These are phyloP conservation scores for Xylaria sp. DNA, from an alignment of 2,329 filamentous ascomycete species.

Conservation along the genomic window DNA sequence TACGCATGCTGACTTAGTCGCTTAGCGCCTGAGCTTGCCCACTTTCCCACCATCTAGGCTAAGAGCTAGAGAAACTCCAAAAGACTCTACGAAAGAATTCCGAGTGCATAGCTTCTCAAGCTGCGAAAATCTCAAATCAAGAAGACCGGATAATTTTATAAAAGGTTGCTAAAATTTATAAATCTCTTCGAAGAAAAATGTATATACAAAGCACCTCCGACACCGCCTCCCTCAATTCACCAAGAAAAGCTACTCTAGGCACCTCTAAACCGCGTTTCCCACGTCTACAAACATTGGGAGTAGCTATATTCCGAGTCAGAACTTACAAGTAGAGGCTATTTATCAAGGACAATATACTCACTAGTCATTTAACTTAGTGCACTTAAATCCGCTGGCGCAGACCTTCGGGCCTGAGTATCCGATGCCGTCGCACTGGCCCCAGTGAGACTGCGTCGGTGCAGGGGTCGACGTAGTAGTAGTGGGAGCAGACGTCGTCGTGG, in stretches of 20 bases:
- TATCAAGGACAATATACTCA: constrained; percentile 12
- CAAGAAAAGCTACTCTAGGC: background rate
- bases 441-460: constrained; percentile 22
- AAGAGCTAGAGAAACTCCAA: too few species aligned
- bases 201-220: constrained; percentile 22
- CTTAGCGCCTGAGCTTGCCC: too few species aligned
- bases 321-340: background rate
- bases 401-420: constrained; percentile 25
- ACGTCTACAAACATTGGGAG: constrained; percentile 28
- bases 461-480: constrained; percentile 15
- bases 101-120: too few species aligned
- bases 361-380: constrained; percentile 33
- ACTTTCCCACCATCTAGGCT: too few species aligned
- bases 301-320: constrained; percentile 23
- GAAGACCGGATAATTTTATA: background rate
- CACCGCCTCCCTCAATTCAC: background rate
- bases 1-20: too few species aligned
- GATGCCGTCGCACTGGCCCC: constrained; percentile 31
- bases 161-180: background rate
- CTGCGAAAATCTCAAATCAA: too few species aligned
- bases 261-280: background rate
- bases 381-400: constrained; percentile 29
- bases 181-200: constrained; percentile 15
- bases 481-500: background rate
- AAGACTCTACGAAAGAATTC: too few species aligned